Percentiles rank a stretch among this genome's conserved stretches.
Conservation (phyloP, 257 asterid genomes). For the Plantago elongata region DNA sequence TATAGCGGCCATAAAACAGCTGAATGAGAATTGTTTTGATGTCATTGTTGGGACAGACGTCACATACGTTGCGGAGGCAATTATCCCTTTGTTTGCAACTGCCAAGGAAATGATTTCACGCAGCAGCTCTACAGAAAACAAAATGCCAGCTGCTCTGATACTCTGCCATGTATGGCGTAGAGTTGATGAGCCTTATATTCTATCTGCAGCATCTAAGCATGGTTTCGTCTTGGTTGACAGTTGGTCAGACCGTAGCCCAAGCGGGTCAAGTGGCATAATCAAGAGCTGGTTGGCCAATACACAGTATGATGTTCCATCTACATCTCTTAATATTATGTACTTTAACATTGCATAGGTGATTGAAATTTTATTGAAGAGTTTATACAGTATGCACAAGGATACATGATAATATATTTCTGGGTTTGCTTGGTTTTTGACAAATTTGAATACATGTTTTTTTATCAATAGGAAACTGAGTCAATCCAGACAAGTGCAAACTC, state of each 20-base stretch:
- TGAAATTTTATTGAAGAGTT: background rate
- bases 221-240: constrained; percentile 61
- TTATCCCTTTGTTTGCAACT: constrained; percentile 66
- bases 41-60: constrained; percentile 86
- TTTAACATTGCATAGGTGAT: constrained; percentile 35
- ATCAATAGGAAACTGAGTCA: too few species aligned
- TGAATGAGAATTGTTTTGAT: constrained; percentile 59
- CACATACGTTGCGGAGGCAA: constrained; percentile 57
- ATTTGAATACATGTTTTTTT: too few species aligned
- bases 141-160: constrained; percentile 43
- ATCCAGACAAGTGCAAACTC: too few species aligned
- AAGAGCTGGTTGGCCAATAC: constrained; percentile 44
- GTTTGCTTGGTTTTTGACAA: too few species aligned
- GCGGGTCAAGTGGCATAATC: constrained; percentile 27
- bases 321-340: constrained; percentile 68
- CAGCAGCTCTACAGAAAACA: constrained; percentile 7
- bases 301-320: constrained; percentile 34
- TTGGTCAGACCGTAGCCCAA: constrained; percentile 44
- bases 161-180: constrained; percentile 79
- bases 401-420: too few species aligned
- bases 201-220: constrained; percentile 48
- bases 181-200: constrained; percentile 73
- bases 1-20: constrained; percentile 39
- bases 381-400: too few species aligned
- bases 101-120: constrained; percentile 56